A percentile compares a stretch with the other conserved stretches of the same genome.
Conservation (phyloP, 2,329 filamentous ascomycete genomes). For the Didymella segeticola region DNA sequence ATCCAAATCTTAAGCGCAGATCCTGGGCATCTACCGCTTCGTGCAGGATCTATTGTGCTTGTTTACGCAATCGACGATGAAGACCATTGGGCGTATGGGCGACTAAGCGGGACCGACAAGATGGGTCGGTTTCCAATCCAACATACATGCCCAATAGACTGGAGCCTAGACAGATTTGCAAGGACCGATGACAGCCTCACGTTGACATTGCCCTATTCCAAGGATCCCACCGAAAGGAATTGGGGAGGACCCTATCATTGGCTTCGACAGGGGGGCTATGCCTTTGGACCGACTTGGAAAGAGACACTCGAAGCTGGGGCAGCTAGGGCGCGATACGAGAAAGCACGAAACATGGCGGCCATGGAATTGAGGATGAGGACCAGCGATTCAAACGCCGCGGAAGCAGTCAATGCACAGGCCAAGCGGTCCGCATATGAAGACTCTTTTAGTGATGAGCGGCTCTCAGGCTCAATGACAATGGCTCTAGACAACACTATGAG, state of each 20-base stretch:
- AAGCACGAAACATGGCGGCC: background rate
- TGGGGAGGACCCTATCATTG: background rate
- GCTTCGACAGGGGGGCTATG: background rate
- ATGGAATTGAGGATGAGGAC: background rate
- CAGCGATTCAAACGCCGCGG: background rate
- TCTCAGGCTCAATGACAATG: background rate
- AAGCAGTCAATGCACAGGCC: background rate
- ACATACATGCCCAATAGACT: conserved; percentile 8
- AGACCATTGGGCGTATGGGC: conserved; percentile 5
- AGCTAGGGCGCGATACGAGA: background rate
- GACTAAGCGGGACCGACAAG: background rate
- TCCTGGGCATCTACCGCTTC: background rate
- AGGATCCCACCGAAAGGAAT: background rate
- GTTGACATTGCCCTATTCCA: background rate
- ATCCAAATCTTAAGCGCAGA: background rate
- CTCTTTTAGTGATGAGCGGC: background rate
- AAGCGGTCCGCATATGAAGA: background rate
- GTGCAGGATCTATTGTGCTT: background rate
- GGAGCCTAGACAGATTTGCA: conserved; percentile 7
- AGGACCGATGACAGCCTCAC: background rate
- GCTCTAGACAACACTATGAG: no score
- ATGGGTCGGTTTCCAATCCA: conserved; percentile 2
- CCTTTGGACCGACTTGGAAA: conserved; percentile 1
- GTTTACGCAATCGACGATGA: conserved; percentile 3
- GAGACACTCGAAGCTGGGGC: background rate